phyloP scores from a whole-genome alignment of 768 basidiomycete genomes.

The Dioszegia crocea region DNA sequence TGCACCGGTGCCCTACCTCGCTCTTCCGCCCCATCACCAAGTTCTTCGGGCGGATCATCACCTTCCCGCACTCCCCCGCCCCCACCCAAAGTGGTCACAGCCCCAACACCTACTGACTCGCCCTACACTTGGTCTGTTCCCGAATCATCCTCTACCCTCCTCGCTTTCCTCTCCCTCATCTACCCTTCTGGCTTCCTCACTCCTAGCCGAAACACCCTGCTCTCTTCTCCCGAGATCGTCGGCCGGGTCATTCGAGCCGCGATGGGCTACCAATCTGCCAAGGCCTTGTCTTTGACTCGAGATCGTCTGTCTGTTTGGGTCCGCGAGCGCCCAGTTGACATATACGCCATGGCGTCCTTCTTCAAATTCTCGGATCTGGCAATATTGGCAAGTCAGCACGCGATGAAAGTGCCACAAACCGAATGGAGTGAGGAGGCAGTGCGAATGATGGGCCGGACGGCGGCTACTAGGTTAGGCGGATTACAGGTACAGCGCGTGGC shows the following conservation, averaged over 20 bases:
- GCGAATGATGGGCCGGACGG: slow-evolving; percentile 25
- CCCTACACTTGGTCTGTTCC: slow-evolving; percentile 43
- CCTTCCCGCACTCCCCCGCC: slow-evolving; percentile 14
- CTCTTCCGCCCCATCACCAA: not conserved
- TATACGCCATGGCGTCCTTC: slow-evolving; percentile 33
- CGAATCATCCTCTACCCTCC: slow-evolving; percentile 29
- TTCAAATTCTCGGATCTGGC: slow-evolving; percentile 41
- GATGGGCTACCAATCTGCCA: slow-evolving; percentile 40
- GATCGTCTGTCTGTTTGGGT: slow-evolving; percentile 22
- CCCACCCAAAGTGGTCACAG: slow-evolving; percentile 23
- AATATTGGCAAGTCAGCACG: slow-evolving; percentile 20
- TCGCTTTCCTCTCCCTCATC: slow-evolving; percentile 38
- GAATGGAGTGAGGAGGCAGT: slow-evolving; percentile 23
- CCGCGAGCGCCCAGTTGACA: slow-evolving; percentile 15
- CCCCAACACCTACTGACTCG: slow-evolving; percentile 37
- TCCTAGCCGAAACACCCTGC: not conserved
- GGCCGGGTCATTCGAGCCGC: slow-evolving; percentile 33
- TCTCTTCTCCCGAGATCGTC: slow-evolving; percentile 24
- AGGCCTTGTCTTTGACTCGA: slow-evolving; percentile 25
- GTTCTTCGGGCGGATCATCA: not conserved
- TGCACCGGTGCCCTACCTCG: not conserved
- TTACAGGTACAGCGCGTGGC: slow-evolving; percentile 16
- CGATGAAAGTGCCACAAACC: slow-evolving; percentile 12
- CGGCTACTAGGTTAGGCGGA: slow-evolving; percentile 6
- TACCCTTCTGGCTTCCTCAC: slow-evolving; percentile 29